These are phyloP conservation scores for Globisporangium polare DNA, from an alignment of 352 stramenopile species.

Conservation along the genomic window DNA sequence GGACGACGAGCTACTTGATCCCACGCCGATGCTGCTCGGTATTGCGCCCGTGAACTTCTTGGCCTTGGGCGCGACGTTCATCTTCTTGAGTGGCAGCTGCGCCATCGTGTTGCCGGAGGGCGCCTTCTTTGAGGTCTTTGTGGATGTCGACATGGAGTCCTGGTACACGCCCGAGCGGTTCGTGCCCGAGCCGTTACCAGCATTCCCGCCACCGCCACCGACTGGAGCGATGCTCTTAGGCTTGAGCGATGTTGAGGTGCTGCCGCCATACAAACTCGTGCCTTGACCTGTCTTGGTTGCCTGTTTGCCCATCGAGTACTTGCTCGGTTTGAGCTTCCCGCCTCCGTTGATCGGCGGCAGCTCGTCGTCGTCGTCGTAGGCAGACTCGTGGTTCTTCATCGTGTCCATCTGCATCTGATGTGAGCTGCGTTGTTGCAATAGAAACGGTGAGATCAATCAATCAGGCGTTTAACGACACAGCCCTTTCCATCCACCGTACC, in stretches of 20 bases:
- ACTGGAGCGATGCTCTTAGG: slow-evolving; percentile 18
- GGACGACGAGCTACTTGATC: slow-evolving; percentile 11
- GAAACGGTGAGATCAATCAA: slow-evolving; percentile 2
- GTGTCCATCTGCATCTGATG: slow-evolving; percentile 6
- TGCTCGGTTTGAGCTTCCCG: slow-evolving; percentile 18
- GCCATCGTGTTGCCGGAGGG: neutral
- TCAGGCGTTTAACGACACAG: slow-evolving; percentile 1
- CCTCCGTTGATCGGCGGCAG: slow-evolving; percentile 10
- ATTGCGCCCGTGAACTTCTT: slow-evolving; percentile 15
- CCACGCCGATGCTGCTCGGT: slow-evolving; percentile 9
- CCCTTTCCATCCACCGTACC: slow-evolving; percentile 14
- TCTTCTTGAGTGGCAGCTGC: slow-evolving; percentile 29
- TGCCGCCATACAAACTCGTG: slow-evolving; percentile 17
- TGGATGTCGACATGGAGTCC: slow-evolving; percentile 11
- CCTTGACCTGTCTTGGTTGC: slow-evolving; percentile 9
- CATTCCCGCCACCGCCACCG: neutral
- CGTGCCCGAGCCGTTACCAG: slow-evolving; percentile 24
- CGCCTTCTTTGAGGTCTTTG: slow-evolving; percentile 6
- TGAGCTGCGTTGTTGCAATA: neutral
- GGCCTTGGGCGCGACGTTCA: slow-evolving; percentile 11
- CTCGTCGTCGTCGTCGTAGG: slow-evolving; percentile 8
- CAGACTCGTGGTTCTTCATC: slow-evolving; percentile 3
- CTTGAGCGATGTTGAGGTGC: slow-evolving; percentile 22
- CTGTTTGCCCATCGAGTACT: slow-evolving; percentile 31
- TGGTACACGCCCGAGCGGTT: slow-evolving; percentile 30